A percentile compares a stretch with the other conserved stretches of the same genome.
These are phyloP conservation scores for Euphorbia lathyris DNA, from an alignment of 345 rosid species.

Conservation along the genomic window DNA sequence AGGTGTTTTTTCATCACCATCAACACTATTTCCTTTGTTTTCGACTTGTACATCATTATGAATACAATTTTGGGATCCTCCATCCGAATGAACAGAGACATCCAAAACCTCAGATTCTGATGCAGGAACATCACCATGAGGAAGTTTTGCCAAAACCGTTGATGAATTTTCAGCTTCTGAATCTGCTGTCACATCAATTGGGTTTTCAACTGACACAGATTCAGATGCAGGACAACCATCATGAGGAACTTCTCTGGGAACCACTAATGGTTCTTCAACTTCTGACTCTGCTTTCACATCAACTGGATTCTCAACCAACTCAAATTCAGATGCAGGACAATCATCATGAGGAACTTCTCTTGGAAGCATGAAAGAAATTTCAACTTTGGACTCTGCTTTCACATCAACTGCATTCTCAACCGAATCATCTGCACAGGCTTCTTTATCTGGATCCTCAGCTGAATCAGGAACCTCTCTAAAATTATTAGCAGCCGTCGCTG, in stretches of 20 bases:
- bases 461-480: slow-evolving; percentile 1
- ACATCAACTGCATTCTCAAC: slow-evolving; percentile 24
- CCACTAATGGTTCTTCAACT: slow-evolving; percentile 12
- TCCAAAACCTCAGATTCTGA: slow-evolving; percentile 9
- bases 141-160: neutral
- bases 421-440: slow-evolving; percentile 13
- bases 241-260: slow-evolving; percentile 2
- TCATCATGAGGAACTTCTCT: slow-evolving; percentile 6
- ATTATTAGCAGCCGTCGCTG: slow-evolving; percentile 1
- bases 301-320: slow-evolving; percentile 17
- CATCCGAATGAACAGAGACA: slow-evolving; percentile 1
- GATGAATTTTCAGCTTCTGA: slow-evolving; percentile 14
- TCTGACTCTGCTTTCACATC: slow-evolving; percentile 13
- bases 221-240: slow-evolving; percentile 5
- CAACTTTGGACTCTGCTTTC: slow-evolving; percentile 11
- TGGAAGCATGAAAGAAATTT: neutral
- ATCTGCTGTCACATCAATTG: slow-evolving; percentile 17
- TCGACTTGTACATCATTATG: neutral
- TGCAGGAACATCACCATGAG: neutral
- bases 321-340: neutral
- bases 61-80: too few species aligned
- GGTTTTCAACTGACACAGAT: slow-evolving; percentile 14
- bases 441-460: slow-evolving; percentile 7
- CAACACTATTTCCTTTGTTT: slow-evolving; percentile 17
- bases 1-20: slow-evolving; percentile 12